Conservation (phyloP, 495 filamentous ascomycete genomes). For the Letharia lupina region DNA sequence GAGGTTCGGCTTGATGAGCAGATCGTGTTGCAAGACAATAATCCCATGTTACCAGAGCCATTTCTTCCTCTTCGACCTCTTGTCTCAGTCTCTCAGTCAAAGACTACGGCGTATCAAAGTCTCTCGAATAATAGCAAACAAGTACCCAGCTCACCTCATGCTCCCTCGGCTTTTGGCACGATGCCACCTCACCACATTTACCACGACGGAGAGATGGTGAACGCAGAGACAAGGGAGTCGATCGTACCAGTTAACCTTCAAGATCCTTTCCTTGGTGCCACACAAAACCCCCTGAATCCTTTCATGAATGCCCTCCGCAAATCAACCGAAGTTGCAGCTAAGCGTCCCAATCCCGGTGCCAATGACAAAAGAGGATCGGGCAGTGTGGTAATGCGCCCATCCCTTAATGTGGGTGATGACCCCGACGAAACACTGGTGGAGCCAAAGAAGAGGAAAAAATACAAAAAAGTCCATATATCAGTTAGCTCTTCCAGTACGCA, state of each 20-base stretch:
- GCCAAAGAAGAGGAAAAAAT: background rate
- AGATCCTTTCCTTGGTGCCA: constrained; percentile 20
- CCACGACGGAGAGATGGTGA: constrained; percentile 17
- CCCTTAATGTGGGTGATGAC: background rate
- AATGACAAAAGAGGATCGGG: background rate
- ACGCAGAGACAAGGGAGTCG: constrained; percentile 15
- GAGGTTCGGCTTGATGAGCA: background rate
- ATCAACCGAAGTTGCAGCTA: background rate
- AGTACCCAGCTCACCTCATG: constrained; percentile 22
- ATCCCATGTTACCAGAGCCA: background rate
- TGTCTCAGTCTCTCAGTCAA: background rate
- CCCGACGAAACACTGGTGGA: constrained; percentile 18
- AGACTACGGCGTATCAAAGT: background rate
- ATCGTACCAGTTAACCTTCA: constrained; percentile 11
- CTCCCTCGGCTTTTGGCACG: constrained; percentile 11
- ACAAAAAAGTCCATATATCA: background rate
- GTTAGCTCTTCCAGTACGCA: constrained; percentile 3
- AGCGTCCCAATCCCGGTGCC: background rate
- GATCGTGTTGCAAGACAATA: background rate
- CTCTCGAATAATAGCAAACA: constrained; percentile 21
- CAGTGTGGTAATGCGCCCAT: background rate
- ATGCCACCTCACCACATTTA: constrained; percentile 10
- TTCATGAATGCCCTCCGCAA: constrained; percentile 21
- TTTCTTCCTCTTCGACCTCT: background rate
- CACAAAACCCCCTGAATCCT: background rate